A percentile compares a stretch with the other conserved stretches of the same genome.
phyloP scores from a whole-genome alignment of 108 stramenopile genomes.

The Skeletonema grethae region DNA sequence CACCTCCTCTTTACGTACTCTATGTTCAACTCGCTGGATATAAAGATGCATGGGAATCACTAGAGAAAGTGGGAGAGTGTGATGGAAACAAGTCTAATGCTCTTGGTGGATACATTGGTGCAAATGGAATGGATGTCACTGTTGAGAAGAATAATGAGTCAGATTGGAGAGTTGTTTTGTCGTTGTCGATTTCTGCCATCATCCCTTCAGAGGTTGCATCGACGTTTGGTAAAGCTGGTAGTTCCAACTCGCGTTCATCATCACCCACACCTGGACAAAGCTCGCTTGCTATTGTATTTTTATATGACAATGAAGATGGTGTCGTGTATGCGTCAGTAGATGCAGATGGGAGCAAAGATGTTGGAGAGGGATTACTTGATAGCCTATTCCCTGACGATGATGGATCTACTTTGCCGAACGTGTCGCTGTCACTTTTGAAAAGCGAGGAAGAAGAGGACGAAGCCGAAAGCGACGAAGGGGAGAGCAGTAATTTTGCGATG shows the following conservation, averaged over 20 bases:
- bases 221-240: conserved; percentile 19
- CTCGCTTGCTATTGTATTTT: conserved; percentile 2
- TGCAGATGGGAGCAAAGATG: neutral
- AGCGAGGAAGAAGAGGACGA: conserved; percentile 21
- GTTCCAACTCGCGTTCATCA: neutral
- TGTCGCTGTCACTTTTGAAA: conserved; percentile 30
- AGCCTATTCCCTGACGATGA: conserved; percentile 47
- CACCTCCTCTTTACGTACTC: conserved; percentile 69
- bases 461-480: neutral
- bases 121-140: conserved; percentile 24
- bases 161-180: conserved; percentile 32
- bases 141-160: conserved; percentile 11
- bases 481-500: conserved; percentile 3
- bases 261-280: neutral
- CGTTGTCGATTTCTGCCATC: conserved; percentile 21
- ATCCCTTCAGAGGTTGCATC: conserved; percentile 33
- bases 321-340: conserved; percentile 20
- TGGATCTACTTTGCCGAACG: conserved; percentile 33
- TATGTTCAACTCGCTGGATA: conserved; percentile 66
- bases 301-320: conserved; percentile 20
- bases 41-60: conserved; percentile 55
- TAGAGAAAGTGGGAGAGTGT: conserved; percentile 28
- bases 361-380: conserved; percentile 31
- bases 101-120: conserved; percentile 33
- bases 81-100: conserved; percentile 1